Conservation (phyloP, 495 filamentous ascomycete genomes). For the Penicillium malachiteum region DNA sequence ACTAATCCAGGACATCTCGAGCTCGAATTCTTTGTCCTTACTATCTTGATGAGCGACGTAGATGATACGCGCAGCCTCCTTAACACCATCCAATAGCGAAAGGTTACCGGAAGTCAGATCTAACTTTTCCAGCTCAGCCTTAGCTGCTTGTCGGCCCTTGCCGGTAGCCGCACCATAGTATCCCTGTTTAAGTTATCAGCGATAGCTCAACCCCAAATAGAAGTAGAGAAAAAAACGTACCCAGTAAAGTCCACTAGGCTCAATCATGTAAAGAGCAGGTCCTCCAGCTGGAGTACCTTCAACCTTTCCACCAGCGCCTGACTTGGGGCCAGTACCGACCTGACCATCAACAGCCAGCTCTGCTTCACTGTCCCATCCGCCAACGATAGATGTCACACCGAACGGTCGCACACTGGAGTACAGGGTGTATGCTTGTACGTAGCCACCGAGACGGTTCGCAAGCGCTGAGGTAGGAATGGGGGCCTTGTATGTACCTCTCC, state of each 20-base stretch:
- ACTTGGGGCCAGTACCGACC: constrained; percentile 74
- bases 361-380: constrained; percentile 84
- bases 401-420: constrained; percentile 96
- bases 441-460: constrained; percentile 86
- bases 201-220: not conserved
- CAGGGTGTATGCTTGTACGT: constrained; percentile 94
- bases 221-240: constrained; percentile 38
- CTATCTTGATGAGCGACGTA: constrained; percentile 96
- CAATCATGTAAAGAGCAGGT: constrained; percentile 95
- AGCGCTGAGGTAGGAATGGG: constrained; percentile 86
- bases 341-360: constrained; percentile 81
- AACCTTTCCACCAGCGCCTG: constrained; percentile 78
- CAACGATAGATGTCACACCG: constrained; percentile 91
- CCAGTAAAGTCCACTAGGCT: constrained; percentile 96
- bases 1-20: constrained; percentile 99
- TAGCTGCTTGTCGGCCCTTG: constrained; percentile 92
- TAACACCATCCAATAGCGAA: constrained; percentile 83
- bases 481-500: constrained; percentile 85
- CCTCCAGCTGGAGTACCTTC: constrained; percentile 76
- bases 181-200: constrained; percentile 52
- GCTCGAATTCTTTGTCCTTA: constrained; percentile 97
- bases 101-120: constrained; percentile 75
- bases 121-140: constrained; percentile 96
- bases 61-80: constrained; percentile 95
- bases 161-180: constrained; percentile 98